Conservation (phyloP, 192 early-diverging fungal genomes). For the Phlyctochytrium arcticum region DNA sequence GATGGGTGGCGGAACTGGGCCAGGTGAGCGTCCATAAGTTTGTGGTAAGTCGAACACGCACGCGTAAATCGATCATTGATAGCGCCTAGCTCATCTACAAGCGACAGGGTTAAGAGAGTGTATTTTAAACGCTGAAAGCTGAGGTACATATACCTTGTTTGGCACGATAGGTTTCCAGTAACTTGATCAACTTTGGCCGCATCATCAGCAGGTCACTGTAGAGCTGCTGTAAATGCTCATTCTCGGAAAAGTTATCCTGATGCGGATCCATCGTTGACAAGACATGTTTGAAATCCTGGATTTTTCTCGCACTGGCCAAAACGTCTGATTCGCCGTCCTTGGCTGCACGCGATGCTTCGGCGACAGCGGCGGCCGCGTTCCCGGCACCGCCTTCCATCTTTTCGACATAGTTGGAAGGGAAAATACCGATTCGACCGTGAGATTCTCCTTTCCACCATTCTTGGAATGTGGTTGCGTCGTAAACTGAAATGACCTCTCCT, state of each 20-base stretch:
- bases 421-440: conserved; percentile 86
- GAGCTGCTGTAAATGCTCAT: conserved; percentile 74
- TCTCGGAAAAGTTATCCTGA: conserved; percentile 81
- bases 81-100: conserved; percentile 64
- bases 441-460: conserved; percentile 99
- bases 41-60: conserved; percentile 70
- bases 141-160: conserved; percentile 67
- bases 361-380: conserved; percentile 5
- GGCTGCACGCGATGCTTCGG: conserved; percentile 5
- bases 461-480: conserved; percentile 86
- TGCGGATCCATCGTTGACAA: conserved; percentile 74
- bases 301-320: conserved; percentile 64
- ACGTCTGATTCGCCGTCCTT: conserved; percentile 50
- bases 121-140: background rate
- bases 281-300: conserved; percentile 73
- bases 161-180: conserved; percentile 76
- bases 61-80: conserved; percentile 71
- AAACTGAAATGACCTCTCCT: conserved; percentile 84
- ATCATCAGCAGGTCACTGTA: conserved; percentile 79
- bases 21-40: conserved; percentile 63
- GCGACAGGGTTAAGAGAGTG: background rate
- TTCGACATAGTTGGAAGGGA: conserved; percentile 96
- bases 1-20: background rate
- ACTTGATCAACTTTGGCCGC: conserved; percentile 78
- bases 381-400: conserved; percentile 18